Percentiles rank a stretch among this genome's conserved stretches.
These are phyloP conservation scores for Claviceps sp. DNA, from an alignment of 2,329 filamentous ascomycete species.

Conservation along the genomic window DNA sequence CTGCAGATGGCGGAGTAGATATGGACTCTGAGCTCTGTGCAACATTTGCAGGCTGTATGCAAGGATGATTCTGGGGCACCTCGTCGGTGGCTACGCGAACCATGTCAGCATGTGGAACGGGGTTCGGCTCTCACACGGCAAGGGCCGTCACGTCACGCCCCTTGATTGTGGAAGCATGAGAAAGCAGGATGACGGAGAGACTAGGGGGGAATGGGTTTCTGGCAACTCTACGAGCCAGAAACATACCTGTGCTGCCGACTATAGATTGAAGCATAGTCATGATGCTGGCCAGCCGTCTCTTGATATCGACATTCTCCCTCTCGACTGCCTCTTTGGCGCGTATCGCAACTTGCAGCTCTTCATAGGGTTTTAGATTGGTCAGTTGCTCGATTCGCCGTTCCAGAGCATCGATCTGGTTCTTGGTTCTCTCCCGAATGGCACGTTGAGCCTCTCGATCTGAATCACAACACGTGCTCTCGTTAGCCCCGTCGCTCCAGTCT, in stretches of 20 bases:
- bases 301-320: slow-evolving; percentile 69
- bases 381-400: slow-evolving; percentile 63
- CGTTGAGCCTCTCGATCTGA: slow-evolving; percentile 74
- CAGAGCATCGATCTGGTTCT: slow-evolving; percentile 62
- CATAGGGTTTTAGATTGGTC: slow-evolving; percentile 67
- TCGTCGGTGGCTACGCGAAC: not conserved
- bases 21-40: not conserved
- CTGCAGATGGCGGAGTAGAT: not conserved
- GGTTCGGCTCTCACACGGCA: not conserved
- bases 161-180: not conserved
- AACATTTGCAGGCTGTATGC: not conserved
- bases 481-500: not conserved
- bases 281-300: slow-evolving; percentile 51
- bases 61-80: not conserved
- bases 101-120: not conserved
- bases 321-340: slow-evolving; percentile 65
- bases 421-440: slow-evolving; percentile 71
- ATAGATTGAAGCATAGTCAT: slow-evolving; percentile 51
- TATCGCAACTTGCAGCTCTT: slow-evolving; percentile 65
- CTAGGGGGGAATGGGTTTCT: not conserved
- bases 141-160: too few relatives aligned
- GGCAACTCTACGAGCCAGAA: not conserved
- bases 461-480: not conserved
- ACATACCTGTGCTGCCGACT: slow-evolving; percentile 22
- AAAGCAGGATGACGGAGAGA: not conserved